phyloP scores from a whole-genome alignment of 345 rosid genomes.

The Anacardium occidentale region DNA sequence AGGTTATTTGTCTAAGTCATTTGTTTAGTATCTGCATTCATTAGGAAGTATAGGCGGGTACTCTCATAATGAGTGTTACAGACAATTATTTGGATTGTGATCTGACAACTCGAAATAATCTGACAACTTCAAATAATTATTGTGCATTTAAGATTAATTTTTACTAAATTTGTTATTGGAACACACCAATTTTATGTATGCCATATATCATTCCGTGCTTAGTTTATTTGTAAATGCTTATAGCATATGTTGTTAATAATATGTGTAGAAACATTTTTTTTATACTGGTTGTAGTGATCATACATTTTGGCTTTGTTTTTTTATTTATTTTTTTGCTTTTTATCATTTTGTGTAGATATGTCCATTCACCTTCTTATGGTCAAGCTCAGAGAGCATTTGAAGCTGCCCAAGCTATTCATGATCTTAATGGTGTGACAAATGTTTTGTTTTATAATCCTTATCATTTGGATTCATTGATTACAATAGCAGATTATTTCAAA shows the following conservation, averaged over 20 bases:
- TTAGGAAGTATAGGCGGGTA: slow-evolving; percentile 1
- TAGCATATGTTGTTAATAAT: neutral
- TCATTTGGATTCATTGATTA: slow-evolving; percentile 86
- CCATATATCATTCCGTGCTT: neutral
- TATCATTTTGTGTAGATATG: slow-evolving; percentile 39
- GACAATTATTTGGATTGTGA: neutral
- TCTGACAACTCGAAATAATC: neutral
- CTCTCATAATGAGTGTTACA: neutral
- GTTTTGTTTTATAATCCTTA: slow-evolving; percentile 67
- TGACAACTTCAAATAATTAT: neutral
- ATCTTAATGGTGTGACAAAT: slow-evolving; percentile 73
- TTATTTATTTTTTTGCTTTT: too few relatives aligned
- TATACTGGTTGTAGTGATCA: slow-evolving; percentile 4
- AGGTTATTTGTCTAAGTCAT: neutral
- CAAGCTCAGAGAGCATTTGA: slow-evolving; percentile 78
- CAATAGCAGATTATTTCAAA: slow-evolving; percentile 88
- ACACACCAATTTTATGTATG: neutral
- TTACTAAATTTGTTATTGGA: neutral
- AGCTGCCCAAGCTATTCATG: slow-evolving; percentile 83
- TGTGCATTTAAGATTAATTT: neutral
- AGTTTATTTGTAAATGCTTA: neutral
- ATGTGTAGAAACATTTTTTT: neutral
- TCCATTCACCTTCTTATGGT: slow-evolving; percentile 55
- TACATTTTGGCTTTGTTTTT: slow-evolving; percentile 7
- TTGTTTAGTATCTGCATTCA: neutral